Evolutionary conservation across 169 alveolate species (phyloP).

Genomic region (Plasmodium coatneyi): DNA sequence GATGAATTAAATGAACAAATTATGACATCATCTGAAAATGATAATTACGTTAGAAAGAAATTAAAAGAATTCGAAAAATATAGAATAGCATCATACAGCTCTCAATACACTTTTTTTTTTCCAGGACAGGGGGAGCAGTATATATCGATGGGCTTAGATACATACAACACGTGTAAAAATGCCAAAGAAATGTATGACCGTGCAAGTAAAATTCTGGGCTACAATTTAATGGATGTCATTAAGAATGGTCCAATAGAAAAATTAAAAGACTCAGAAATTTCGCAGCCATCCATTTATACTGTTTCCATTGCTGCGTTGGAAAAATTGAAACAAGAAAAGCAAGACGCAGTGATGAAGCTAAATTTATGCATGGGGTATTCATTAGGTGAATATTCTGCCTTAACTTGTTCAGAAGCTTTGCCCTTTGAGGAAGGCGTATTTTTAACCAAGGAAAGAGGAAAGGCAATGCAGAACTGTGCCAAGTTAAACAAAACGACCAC

Average conservation of each 20-base stretch:
- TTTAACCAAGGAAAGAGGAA: conserved; percentile 78
- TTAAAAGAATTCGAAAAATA: conserved; percentile 64
- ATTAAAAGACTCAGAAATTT: conserved; percentile 73
- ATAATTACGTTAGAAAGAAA: conserved; percentile 37
- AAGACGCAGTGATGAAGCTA: conserved; percentile 23
- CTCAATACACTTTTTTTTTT: conserved; percentile 76
- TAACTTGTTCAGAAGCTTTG: conserved; percentile 77
- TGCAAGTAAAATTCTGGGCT: conserved; percentile 78
- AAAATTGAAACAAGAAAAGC: conserved; percentile 72
- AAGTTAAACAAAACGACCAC: conserved; percentile 63
- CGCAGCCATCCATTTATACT: conserved; percentile 81
- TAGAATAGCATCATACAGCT: conserved; percentile 47
- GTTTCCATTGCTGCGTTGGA: conserved; percentile 80
- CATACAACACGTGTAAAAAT: conserved; percentile 61
- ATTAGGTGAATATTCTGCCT: conserved; percentile 81
- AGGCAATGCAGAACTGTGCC: conserved; percentile 79
- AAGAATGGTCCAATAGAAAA: conserved; percentile 79
- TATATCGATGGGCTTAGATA: conserved; percentile 75
- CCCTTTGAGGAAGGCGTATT: conserved; percentile 80
- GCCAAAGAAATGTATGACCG: conserved; percentile 71
- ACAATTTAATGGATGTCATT: conserved; percentile 76
- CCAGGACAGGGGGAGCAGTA: conserved; percentile 85
- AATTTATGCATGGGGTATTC: conserved; percentile 78
- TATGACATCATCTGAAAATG: conserved; percentile 64
- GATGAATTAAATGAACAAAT: conserved; percentile 11